A percentile compares a stretch with the other conserved stretches of the same genome.
These are phyloP conservation scores for Kwoniella sp. DNA, from an alignment of 768 basidiomycete genomes.

Conservation along the genomic window DNA sequence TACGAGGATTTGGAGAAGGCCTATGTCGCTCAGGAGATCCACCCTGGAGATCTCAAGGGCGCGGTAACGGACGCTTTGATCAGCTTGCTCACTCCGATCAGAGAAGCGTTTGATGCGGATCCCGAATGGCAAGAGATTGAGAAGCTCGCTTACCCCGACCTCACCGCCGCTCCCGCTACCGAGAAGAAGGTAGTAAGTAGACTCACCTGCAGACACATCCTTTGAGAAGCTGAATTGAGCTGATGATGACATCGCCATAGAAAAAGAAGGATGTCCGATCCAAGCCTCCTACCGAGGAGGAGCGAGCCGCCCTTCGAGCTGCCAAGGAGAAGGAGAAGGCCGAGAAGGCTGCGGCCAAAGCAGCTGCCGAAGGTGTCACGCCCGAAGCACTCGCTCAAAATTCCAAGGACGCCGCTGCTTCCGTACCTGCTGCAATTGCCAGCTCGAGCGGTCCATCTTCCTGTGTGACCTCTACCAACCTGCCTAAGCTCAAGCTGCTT, in stretches of 20 bases:
- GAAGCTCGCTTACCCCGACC: constrained; percentile 75
- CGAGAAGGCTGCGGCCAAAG: constrained; percentile 45
- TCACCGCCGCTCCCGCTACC: constrained; percentile 27
- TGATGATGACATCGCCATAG: constrained; percentile 7
- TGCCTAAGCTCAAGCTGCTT: constrained; percentile 65
- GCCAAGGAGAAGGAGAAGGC: constrained; percentile 51
- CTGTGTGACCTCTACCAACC: constrained; percentile 43
- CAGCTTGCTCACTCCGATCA: constrained; percentile 75
- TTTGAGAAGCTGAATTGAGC: not conserved
- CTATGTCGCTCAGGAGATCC: constrained; percentile 73
- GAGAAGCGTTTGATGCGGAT: constrained; percentile 71
- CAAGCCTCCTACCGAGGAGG: constrained; percentile 48
- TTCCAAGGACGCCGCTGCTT: constrained; percentile 14
- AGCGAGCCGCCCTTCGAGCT: constrained; percentile 42
- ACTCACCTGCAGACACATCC: too few species aligned
- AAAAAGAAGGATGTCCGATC: constrained; percentile 36
- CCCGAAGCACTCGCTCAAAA: constrained; percentile 18
- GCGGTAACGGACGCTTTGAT: constrained; percentile 74
- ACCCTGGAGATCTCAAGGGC: constrained; percentile 86
- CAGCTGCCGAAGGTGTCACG: constrained; percentile 18
- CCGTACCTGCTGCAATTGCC: constrained; percentile 19
- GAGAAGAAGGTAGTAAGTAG: constrained; percentile 24
- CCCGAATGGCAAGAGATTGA: constrained; percentile 79
- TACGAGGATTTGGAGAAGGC: constrained; percentile 71
- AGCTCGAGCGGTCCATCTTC: constrained; percentile 23